Base-by-base conservation (phyloP, 73 alveolate genomes). In the Effrenium voratum region DNA sequence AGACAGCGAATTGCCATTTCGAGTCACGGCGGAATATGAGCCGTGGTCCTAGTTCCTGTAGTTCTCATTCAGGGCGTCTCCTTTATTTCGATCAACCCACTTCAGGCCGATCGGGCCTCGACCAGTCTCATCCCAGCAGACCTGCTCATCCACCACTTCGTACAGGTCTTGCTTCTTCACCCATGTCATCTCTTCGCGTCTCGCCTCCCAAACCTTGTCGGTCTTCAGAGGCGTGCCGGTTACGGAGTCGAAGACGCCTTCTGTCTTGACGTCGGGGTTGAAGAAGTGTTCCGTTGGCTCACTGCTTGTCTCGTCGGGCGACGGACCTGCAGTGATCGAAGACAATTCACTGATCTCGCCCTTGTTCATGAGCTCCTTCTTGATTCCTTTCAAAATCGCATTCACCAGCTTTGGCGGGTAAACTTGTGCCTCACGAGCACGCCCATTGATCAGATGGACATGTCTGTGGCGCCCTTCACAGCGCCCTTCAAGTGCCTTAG, bases 51-150 rank as follows among this genome's bases (percentile, higher is more conserved):
- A n/a, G 66, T 19, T 52, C 66, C 66, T 52, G 66, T 52, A 52
- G 66, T 77, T 77, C 19, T 77, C 88, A 2, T 22, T 41, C 24
- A n/a, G 16, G 38, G 34, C 44, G 30, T 77, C 88, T 45, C 88
- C 88, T 15, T 77, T 77, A 50, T 77, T 77, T 24, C 88, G 60
- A 32, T 77, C 88, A 2, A 77, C 88, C 88, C 88, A 77, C 44
- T 77, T 77, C 6, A 77, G 66, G 45, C 66, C 43, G 44, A 77
- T 77, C 45, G 88, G 88, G 5, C 66, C 43, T 45, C 68, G 12
- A 22, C 44, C 45, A n/a, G 88, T 77, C 40, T 77, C 88, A 0
- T 1, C 45, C 41, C 45, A 77, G 88, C 88, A 77, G 52, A 73
- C 40, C 12, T 26, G 22, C 36, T 19, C 28, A 12, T 19, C 36